Evolutionary conservation across 2,329 filamentous ascomycete species (phyloP).

Genomic region (Pseudocercospora macadamiae): DNA sequence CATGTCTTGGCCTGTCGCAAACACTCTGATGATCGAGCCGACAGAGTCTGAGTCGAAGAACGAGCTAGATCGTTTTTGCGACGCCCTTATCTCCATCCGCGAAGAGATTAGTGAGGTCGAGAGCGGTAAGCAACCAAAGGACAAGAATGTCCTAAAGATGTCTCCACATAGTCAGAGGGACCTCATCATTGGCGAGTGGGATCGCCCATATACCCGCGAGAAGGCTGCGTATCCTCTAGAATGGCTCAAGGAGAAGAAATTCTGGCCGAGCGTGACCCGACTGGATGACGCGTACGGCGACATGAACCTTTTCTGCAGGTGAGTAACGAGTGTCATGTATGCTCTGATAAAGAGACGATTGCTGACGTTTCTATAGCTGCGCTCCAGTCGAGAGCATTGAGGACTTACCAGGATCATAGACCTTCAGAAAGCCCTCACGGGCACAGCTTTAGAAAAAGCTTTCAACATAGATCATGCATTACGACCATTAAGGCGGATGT

Average conservation of each 20-base stretch:
- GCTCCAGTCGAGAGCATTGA: constrained; percentile 71
- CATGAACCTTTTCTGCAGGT: constrained; percentile 88
- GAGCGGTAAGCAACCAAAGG: constrained; percentile 72
- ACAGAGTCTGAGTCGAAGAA: constrained; percentile 91
- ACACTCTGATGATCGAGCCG: constrained; percentile 97
- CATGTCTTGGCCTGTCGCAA: constrained; percentile 94
- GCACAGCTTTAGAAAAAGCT: background rate
- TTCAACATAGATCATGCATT: background rate
- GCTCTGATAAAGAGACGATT: background rate
- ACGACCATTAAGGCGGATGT: background rate
- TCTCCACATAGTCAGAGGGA: constrained; percentile 84
- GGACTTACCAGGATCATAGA: constrained; percentile 27
- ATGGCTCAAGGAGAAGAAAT: constrained; percentile 91
- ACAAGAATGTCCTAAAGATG: constrained; percentile 85
- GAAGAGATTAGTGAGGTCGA: constrained; percentile 83
- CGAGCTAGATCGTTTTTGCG: constrained; percentile 90
- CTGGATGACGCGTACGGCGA: constrained; percentile 91
- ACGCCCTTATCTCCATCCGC: constrained; percentile 84
- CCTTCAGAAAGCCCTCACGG: background rate
- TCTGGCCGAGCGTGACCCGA: constrained; percentile 87
- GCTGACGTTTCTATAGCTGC: constrained; percentile 52
- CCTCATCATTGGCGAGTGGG: constrained; percentile 75
- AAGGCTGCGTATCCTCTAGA: constrained; percentile 83
- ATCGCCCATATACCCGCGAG: constrained; percentile 78
- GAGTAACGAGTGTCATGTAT: constrained; percentile 16